phyloP scores from a whole-genome alignment of 768 basidiomycete species.

The Hysterangium stoloniferum region DNA sequence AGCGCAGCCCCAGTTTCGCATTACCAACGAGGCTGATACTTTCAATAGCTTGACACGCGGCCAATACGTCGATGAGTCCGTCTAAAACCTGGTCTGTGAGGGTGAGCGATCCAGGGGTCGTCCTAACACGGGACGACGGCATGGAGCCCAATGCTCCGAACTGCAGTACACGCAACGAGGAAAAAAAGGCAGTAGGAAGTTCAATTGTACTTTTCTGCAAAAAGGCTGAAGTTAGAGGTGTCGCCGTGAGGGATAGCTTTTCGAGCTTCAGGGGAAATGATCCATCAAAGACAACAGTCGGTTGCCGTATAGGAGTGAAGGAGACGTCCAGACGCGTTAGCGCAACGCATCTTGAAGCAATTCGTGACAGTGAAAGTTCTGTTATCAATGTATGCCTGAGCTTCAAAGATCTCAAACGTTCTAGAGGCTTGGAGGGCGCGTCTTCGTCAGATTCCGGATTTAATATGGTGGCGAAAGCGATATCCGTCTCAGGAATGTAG shows the following conservation, averaged over 20 bases:
- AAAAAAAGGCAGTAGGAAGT: constrained; percentile 21
- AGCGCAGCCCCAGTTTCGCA: constrained; percentile 42
- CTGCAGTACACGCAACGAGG: constrained; percentile 39
- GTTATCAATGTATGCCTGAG: constrained; percentile 46
- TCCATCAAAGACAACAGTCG: constrained; percentile 14
- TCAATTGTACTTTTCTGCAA: constrained; percentile 37
- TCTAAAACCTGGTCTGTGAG: constrained; percentile 44
- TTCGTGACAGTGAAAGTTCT: constrained; percentile 36
- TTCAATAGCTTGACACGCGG: constrained; percentile 32
- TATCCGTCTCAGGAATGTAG: constrained; percentile 41
- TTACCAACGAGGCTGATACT: constrained; percentile 58
- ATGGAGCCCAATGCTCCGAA: constrained; percentile 52
- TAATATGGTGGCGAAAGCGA: constrained; percentile 41
- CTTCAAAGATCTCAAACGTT: constrained; percentile 45
- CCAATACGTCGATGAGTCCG: constrained; percentile 36
- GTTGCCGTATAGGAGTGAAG: constrained; percentile 47
- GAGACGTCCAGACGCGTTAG: constrained; percentile 54
- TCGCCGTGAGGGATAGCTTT: constrained; percentile 61
- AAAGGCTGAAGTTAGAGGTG: constrained; percentile 47
- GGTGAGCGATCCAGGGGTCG: constrained; percentile 32
- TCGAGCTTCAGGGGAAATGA: constrained; percentile 28
- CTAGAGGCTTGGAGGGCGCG: constrained; percentile 26
- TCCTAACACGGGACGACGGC: constrained; percentile 27
- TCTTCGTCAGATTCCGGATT: constrained; percentile 15
- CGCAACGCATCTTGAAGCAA: constrained; percentile 41